These are phyloP conservation scores for Ganoderma meredithae DNA, from an alignment of 1,284 basidiomycete species.

Conservation along the genomic window DNA sequence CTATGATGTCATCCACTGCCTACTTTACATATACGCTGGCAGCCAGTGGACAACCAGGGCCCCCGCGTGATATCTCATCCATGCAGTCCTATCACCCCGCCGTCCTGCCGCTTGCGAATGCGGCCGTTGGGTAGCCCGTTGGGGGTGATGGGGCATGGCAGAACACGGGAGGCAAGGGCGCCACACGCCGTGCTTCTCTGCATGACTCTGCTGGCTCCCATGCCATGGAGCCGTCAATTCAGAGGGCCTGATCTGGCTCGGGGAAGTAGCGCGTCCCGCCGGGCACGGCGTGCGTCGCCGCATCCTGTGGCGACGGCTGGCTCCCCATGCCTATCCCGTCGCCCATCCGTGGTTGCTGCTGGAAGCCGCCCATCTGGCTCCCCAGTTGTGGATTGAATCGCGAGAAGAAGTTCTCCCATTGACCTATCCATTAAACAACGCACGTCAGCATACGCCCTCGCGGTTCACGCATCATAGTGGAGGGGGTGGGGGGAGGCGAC, in stretches of 20 bases:
- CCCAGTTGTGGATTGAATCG: conserved; percentile 42
- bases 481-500: not conserved
- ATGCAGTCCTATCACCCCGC: not conserved
- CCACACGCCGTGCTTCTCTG: not conserved
- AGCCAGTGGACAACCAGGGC: not conserved
- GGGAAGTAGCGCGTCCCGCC: conserved; percentile 24
- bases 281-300: conserved; percentile 14
- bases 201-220: not conserved
- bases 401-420: conserved; percentile 81
- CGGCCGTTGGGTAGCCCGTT: not conserved
- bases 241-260: conserved; percentile 21
- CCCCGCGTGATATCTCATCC: not conserved
- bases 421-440: conserved; percentile 50
- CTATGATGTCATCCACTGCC: conserved; percentile 21
- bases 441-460: conserved; percentile 8
- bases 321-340: conserved; percentile 23
- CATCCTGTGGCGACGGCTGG: conserved; percentile 26
- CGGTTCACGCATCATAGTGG: not conserved
- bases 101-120: not conserved
- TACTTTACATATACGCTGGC: conserved; percentile 5
- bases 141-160: not conserved
- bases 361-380: conserved; percentile 15
- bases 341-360: conserved; percentile 20
- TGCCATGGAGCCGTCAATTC: not conserved
- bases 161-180: not conserved